Conservation (phyloP, 169 alveolate species). For the Plasmodium sp. region DNA sequence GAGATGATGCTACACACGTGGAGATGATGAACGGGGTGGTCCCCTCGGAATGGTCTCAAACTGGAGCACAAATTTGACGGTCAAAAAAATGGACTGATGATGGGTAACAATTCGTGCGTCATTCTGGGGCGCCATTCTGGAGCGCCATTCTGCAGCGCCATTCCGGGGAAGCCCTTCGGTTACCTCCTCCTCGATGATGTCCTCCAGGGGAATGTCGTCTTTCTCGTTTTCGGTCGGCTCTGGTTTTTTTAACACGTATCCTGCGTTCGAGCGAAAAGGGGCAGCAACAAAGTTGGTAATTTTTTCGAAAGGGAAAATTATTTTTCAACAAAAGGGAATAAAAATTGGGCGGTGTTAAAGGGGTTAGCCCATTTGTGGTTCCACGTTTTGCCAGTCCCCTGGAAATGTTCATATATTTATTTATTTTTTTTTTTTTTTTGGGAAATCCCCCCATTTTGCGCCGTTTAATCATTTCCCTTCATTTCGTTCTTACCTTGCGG, state of each 20-base stretch:
- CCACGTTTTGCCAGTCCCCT: background rate
- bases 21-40: background rate
- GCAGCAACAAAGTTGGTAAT: background rate
- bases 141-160: background rate
- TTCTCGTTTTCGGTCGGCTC: constrained; percentile 77
- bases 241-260: constrained; percentile 80
- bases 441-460: background rate
- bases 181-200: constrained; percentile 93
- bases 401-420: background rate
- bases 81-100: background rate
- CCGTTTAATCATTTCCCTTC: constrained; percentile 54
- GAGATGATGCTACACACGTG: background rate
- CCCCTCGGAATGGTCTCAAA: background rate
- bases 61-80: background rate
- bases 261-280: constrained; percentile 4
- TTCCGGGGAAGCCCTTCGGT: constrained; percentile 55
- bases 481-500: constrained; percentile 95
- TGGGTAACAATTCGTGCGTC: background rate
- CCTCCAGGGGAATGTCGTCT: constrained; percentile 93
- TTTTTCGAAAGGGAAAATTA: background rate
- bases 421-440: background rate
- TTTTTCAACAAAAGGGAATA: background rate
- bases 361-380: background rate
- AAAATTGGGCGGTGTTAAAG: background rate
- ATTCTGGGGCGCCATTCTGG: background rate